phyloP scores from a whole-genome alignment of 2,329 filamentous ascomycete genomes.

The Didymella pomorum region DNA sequence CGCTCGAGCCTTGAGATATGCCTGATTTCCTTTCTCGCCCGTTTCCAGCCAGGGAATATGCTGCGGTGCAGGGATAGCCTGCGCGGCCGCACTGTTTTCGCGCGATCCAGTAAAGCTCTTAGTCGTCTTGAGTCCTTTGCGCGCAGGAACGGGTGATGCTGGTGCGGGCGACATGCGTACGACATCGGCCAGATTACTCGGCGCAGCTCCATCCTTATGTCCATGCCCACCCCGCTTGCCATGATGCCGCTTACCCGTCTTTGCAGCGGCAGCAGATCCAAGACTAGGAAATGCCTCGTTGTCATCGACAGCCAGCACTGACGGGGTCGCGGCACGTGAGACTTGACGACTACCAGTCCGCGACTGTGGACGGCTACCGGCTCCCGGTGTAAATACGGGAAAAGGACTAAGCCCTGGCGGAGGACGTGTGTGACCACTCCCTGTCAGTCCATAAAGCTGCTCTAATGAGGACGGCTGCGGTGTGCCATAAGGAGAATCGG shows the following conservation, averaged over 20 bases:
- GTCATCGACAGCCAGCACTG: slow-evolving; percentile 84
- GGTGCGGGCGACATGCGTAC: slow-evolving; percentile 94
- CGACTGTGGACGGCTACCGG: slow-evolving; percentile 73
- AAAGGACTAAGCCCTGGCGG: slow-evolving; percentile 74
- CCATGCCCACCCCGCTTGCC: slow-evolving; percentile 88
- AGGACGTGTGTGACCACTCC: slow-evolving; percentile 58
- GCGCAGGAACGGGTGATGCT: slow-evolving; percentile 64
- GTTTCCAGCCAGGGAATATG: slow-evolving; percentile 98
- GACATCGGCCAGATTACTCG: slow-evolving; percentile 88
- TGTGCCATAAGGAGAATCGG: slow-evolving; percentile 53
- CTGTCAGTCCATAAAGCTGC: slow-evolving; percentile 50
- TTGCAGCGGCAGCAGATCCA: slow-evolving; percentile 74
- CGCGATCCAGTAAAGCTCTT: slow-evolving; percentile 71
- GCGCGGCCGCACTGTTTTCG: slow-evolving; percentile 82
- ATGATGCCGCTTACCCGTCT: slow-evolving; percentile 88
- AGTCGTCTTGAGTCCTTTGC: slow-evolving; percentile 68
- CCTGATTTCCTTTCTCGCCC: slow-evolving; percentile 86
- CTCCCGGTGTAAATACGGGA: slow-evolving; percentile 63
- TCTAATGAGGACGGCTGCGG: slow-evolving; percentile 52
- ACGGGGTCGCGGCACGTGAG: slow-evolving; percentile 67
- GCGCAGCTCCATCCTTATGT: slow-evolving; percentile 60
- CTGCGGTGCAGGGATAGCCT: slow-evolving; percentile 85
- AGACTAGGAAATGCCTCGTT: slow-evolving; percentile 94
- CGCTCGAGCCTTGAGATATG: slow-evolving; percentile 91
- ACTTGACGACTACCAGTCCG: slow-evolving; percentile 85